Base-by-base conservation (phyloP, 2,329 filamentous ascomycete genomes). In the Mycosphaerella arachidis region DNA sequence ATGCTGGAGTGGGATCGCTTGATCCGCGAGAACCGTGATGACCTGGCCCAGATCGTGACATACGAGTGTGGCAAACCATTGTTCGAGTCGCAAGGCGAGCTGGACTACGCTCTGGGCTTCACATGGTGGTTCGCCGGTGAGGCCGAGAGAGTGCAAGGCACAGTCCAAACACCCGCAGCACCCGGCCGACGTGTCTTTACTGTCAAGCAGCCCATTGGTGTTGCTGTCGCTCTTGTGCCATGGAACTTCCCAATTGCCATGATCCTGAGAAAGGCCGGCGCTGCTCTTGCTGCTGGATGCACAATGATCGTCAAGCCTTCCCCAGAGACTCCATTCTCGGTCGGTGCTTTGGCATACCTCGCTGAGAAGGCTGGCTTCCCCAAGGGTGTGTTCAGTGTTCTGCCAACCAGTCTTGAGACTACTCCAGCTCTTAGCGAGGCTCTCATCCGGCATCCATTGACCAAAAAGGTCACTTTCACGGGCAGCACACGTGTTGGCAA, bases 271-370 rank as follows among this genome's bases (percentile, higher is more conserved):
- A 91, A 90, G 70, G 86, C 82, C 1, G 81, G 83, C 52, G 85
- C 87, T 6, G 87, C 87, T 1, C 74, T 90, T 43, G 88, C 88
- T 1, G 87, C 87, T 3, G 88, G 88, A 0, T 90, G 87, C 70
- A 86, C 87, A 1, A 90, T 92, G 84, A 79, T 92, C 31, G 76
- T 81, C 43, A 91, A 91, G 75, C 86, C 88, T 1, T 87, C 84
- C 4, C 87, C 87, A 0, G 87, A 91, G 72, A 86, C 84, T 1
- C 84, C 84, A 0, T 76, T 86, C 35, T 82, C 82, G 1, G 79
- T 82, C 0, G 72, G 86, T 16, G 77, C 79, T 2, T 70, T 86
- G n/a, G 84, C 78, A 8, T 70, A 79, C 69, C 72, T 87, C 33
- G 83, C 84, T 10, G 73, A 77, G 51, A 73, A 80, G 50, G 83